These are phyloP conservation scores for Geranomyces variabilis DNA, from an alignment of 192 early-diverging fungal species.

Conservation along the genomic window DNA sequence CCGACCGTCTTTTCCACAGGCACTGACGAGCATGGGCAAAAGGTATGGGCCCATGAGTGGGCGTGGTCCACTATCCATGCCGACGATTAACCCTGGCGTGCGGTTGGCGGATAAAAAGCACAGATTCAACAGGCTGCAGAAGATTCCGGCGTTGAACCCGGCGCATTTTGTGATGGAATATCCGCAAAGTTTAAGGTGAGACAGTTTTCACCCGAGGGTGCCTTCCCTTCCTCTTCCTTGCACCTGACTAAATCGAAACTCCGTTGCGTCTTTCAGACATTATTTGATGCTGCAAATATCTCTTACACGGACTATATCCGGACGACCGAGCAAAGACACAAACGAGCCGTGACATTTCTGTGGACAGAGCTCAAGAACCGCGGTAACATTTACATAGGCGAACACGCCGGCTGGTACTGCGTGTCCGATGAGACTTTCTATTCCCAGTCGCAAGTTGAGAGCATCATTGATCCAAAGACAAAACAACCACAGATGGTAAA, in stretches of 20 bases:
- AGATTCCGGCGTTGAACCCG: constrained; percentile 56
- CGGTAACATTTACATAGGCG: constrained; percentile 89
- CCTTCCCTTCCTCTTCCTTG: neutral
- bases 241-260: too few relatives aligned
- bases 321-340: constrained; percentile 81
- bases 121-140: constrained; percentile 91
- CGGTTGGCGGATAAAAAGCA: neutral
- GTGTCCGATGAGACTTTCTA: constrained; percentile 96
- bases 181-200: constrained; percentile 67
- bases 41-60: constrained; percentile 56
- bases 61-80: too few relatives aligned
- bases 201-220: neutral
- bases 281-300: constrained; percentile 76
- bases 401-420: constrained; percentile 92
- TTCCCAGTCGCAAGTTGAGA: constrained; percentile 70
- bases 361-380: constrained; percentile 70
- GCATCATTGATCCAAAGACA: constrained; percentile 29
- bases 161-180: constrained; percentile 78
- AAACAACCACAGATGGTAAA: neutral
- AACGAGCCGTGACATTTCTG: constrained; percentile 66
- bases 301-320: constrained; percentile 81
- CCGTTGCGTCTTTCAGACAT: constrained; percentile 41
- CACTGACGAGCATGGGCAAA: constrained; percentile 96
- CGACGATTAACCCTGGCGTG: neutral
- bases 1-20: constrained; percentile 67